Base-by-base conservation (phyloP, 179 eudicot species). In the Patellifolia procumbens region DNA sequence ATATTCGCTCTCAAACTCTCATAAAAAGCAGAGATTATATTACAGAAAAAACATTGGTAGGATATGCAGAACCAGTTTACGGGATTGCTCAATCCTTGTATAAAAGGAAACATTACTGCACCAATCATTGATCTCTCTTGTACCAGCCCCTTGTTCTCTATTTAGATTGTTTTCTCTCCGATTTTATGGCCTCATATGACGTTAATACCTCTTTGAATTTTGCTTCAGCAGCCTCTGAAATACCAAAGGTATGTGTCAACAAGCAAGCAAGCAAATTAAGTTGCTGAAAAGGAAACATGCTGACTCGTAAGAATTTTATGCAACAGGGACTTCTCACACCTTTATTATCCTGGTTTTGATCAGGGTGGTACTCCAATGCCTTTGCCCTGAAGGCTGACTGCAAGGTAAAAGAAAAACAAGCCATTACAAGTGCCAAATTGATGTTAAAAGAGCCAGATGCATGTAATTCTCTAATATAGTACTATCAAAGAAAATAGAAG, bases 331-430 rank as follows among this genome's bases (percentile, higher is more conserved):
- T 59, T 42, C 73, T 62, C 72, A 60, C 60, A 93, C 99, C 98
- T 90, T 93, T 93, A 66, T 93, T 86, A 28, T 85, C 89, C 84
- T 91, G 97, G 73, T 95, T 95, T 73, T 95, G 98, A 88, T 95
- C 99, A 52, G 99, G 99, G 75, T 95, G 99, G 81, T 75, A 95
- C 86, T 95, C 89, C 90, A 82, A 83, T 5, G 99, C 99, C 86
- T 93, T 96, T 73, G 88, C 88, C 84, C 99, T 88, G 81, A 96
- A 96, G 68, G 99, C 99, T 28, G 89, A 75, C 99, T 93, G 90
- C 82, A 85, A 69, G 56, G 63, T 19, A 5, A 68, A 69, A 75
- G 5, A 45, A 67, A 32, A 35, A 11, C 48, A 63, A 70, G 24
- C 28, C 37, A 66, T 26, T n/a, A 42, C 49, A 62, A 24, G 22